Evolutionary conservation across 2,329 filamentous ascomycete species (phyloP), one percentile per base, ranked within the genome.

Genomic region (Clarireedia hainanense): DNA sequence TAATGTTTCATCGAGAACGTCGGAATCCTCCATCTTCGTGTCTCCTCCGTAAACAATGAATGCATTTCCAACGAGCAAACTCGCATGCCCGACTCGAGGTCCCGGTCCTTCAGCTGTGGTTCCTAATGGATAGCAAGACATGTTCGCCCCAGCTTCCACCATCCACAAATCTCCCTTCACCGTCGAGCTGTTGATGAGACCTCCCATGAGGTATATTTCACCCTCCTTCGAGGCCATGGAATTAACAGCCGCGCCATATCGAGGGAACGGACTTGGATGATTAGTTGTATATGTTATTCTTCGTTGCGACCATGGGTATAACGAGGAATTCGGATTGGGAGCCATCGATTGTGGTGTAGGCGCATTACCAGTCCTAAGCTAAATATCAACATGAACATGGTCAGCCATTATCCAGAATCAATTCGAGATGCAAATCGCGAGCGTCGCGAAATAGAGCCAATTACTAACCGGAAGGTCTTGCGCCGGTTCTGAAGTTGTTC

Each of bases 41-140:
- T 99, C 95, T 68, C 94, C 94, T 50, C 94, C 95, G 68, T 97
- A 99, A 12, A 99, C 94, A 64, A 99, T 99, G 70, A 97, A 99
- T 0, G 94, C 94, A 72, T 99, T 99, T 57, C 95, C 95, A 53
- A 99, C 94, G 15, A 99, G 79, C 66, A 99, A 76, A 76, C 91
- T 95, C 20, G 92, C 81, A 74, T 99, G 94, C 3, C 94, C 94
- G 52, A 99, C 94, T 74, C 94, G 83, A 1, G 95, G 94, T 4
- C 94, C 91, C 1, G 94, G 95, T 0, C 94, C 94, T 72, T 99
- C 94, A 20, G 91, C 88, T 0, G 91, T 94, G 0, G 94, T 96
- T 10, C 88, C 83, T 55, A 99, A 83, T 24, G 91, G 92, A 69
- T 95, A 95, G 72, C 94, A 97, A 23, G 89, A 83, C 77, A 97